Conservation (phyloP, 1,284 basidiomycete species). For the Rhodotorula sp. region DNA sequence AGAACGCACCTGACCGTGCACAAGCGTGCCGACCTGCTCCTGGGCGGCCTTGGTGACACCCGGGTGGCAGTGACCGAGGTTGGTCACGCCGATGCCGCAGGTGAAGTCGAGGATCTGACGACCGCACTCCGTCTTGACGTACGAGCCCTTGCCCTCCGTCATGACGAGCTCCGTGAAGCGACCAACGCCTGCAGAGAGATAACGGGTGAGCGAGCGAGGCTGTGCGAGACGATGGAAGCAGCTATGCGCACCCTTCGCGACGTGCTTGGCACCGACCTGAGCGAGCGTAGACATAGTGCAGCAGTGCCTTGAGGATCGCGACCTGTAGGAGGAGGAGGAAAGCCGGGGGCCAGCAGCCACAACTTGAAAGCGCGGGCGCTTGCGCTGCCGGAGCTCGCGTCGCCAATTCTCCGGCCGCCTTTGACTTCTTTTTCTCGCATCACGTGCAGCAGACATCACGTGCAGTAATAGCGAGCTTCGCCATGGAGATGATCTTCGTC, state of each 20-base stretch:
- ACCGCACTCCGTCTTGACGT: constrained; percentile 59
- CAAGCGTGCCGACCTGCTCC: constrained; percentile 75
- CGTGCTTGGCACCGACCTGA: constrained; percentile 33
- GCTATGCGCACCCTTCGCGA: constrained; percentile 19
- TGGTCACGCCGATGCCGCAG: constrained; percentile 65
- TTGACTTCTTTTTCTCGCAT: too few species aligned
- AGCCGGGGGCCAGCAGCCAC: too few species aligned
- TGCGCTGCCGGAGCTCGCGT: too few species aligned
- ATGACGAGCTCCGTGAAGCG: constrained; percentile 72
- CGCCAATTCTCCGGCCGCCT: too few species aligned
- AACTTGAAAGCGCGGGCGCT: too few species aligned
- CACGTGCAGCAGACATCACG: too few species aligned
- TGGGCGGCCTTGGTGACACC: constrained; percentile 81
- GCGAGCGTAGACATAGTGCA: constrained; percentile 4
- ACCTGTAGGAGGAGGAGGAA: too few species aligned
- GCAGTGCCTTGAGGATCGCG: too few species aligned
- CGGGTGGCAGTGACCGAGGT: constrained; percentile 83
- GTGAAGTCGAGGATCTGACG: constrained; percentile 77
- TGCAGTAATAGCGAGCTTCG: too few species aligned
- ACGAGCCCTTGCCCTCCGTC: constrained; percentile 64
- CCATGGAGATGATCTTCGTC: too few species aligned
- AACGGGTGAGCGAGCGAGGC: not conserved
- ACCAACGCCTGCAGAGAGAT: constrained; percentile 57
- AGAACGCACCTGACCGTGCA: constrained; percentile 65
- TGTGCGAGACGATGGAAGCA: too few species aligned